Evolutionary conservation across 2,329 filamentous ascomycete genomes (phyloP), one percentile per base, ranked within the genome.

Genomic region (Cordyceps cateniannulata): DNA sequence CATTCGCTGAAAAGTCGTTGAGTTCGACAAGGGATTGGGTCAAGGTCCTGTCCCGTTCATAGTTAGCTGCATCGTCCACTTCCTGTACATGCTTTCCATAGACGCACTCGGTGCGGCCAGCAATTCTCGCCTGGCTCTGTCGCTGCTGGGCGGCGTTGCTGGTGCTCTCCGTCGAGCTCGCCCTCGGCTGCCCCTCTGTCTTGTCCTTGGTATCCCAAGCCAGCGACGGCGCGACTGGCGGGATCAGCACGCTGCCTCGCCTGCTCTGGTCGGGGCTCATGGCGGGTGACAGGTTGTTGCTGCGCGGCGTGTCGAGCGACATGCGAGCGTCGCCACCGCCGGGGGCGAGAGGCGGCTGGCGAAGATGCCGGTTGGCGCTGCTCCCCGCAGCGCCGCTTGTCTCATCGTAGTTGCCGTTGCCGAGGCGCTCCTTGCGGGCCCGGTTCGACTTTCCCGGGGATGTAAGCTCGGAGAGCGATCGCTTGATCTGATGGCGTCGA

Each of bases 1-100:
- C 84, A 24, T 79, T 74, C 60, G 84, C 79, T 24, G 88, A 88
- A 70, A 86, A 80, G 35, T 80, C 75, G 66, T 80, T 81, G 12
- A 92, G 77, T 53, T 81, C 76, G 25, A 71, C 69, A 0, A 86
- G 73, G 4, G 82, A 79, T 60, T 79, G 79, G 64, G 77, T 78
- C 22, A 87, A 67, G 52, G 78, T 79, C 62, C 83, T 57, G 42
- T 24, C n/a, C 9, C 18, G 18, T 44, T 44, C 24, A n/a, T 32
- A 7, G 25, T 55, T 16, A 55, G 52, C 52, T 16, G 12, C 18
- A 18, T 45, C 52, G 8, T 14, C 9, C 20, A 1, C 18, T n/a
- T 2, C 14, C 5, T 27, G 20, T 24, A 14, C 38, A 32, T n/a
- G 14, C 29, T 5, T 35, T 20, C 12, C 10, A 18, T 20, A 53